phyloP scores from a whole-genome alignment of 768 basidiomycete genomes.

The Termitomyces sp. region DNA sequence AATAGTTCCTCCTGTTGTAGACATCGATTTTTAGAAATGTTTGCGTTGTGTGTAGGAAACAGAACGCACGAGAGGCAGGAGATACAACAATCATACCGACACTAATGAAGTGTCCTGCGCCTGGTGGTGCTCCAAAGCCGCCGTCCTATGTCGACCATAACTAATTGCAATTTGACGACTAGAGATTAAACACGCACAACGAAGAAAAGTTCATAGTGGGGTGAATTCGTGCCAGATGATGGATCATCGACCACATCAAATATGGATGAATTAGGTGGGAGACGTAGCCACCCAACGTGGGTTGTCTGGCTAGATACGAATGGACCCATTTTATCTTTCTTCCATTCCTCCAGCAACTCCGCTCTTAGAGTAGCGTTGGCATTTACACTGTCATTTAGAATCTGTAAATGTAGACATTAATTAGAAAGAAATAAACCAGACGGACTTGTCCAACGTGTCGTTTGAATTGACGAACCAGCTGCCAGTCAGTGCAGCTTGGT shows the following conservation, averaged over 20 bases:
- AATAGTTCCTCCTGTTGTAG: slow-evolving; percentile 18
- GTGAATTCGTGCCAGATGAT: slow-evolving; percentile 17
- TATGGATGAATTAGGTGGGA: slow-evolving; percentile 12
- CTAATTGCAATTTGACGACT: too few relatives aligned
- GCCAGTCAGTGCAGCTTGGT: slow-evolving; percentile 19
- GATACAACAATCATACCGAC: not conserved
- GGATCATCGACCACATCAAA: slow-evolving; percentile 21
- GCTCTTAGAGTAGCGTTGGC: slow-evolving; percentile 9
- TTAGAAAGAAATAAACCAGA: not conserved
- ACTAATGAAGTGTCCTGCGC: not conserved
- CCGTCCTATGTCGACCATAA: not conserved
- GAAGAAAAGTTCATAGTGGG: slow-evolving; percentile 10
- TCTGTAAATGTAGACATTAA: not conserved
- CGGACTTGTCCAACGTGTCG: slow-evolving; percentile 15
- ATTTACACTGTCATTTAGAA: not conserved
- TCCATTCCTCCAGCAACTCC: slow-evolving; percentile 18
- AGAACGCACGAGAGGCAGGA: slow-evolving; percentile 18
- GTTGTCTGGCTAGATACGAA: slow-evolving; percentile 16
- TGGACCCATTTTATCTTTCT: slow-evolving; percentile 15
- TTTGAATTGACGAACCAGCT: slow-evolving; percentile 24
- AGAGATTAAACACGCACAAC: not conserved
- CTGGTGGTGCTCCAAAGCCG: not conserved
- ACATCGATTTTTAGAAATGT: not conserved
- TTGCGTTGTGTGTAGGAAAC: not conserved
- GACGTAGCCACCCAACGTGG: slow-evolving; percentile 19